phyloP scores from a whole-genome alignment of 495 filamentous ascomycete species.

The Hamigera avellanea region DNA sequence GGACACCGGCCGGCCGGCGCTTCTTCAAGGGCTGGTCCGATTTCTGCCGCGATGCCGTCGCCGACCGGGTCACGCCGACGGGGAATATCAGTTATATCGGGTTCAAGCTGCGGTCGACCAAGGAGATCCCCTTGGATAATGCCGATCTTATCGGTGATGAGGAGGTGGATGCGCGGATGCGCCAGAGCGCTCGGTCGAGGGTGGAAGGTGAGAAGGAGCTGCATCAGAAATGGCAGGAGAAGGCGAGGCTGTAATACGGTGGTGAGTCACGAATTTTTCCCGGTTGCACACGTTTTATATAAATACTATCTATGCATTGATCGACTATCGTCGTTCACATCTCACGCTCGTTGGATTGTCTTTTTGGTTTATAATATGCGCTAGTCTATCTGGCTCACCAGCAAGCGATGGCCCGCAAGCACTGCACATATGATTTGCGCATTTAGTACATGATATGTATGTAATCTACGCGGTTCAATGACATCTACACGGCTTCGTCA shows the following conservation, averaged over 20 bases:
- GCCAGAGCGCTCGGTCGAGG: constrained; percentile 31
- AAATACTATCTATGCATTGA: too few species aligned
- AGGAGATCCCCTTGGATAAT: constrained; percentile 36
- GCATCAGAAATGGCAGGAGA: constrained; percentile 23
- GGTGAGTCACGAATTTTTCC: not conserved
- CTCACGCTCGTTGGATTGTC: too few species aligned
- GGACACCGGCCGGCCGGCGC: constrained; percentile 28
- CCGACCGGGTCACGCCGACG: constrained; percentile 9
- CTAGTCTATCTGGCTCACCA: too few species aligned
- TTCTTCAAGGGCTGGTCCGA: constrained; percentile 45
- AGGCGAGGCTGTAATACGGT: constrained; percentile 33
- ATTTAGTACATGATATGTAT: too few species aligned
- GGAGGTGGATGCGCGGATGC: constrained; percentile 40
- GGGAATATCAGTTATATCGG: constrained; percentile 33
- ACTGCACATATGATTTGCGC: too few species aligned
- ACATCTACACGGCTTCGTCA: too few species aligned
- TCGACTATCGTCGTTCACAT: too few species aligned
- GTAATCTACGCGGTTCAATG: too few species aligned
- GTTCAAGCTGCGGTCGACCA: constrained; percentile 43
- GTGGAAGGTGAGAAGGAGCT: constrained; percentile 32
- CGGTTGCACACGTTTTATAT: too few species aligned
- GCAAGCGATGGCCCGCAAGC: too few species aligned
- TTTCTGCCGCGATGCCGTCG: constrained; percentile 40
- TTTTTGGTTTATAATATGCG: too few species aligned
- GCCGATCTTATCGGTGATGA: constrained; percentile 39